Percentiles rank a stretch among this genome's conserved stretches.
Evolutionary conservation across 305 asterid genomes (phyloP).

Genomic region (Rubia tinctorum): DNA sequence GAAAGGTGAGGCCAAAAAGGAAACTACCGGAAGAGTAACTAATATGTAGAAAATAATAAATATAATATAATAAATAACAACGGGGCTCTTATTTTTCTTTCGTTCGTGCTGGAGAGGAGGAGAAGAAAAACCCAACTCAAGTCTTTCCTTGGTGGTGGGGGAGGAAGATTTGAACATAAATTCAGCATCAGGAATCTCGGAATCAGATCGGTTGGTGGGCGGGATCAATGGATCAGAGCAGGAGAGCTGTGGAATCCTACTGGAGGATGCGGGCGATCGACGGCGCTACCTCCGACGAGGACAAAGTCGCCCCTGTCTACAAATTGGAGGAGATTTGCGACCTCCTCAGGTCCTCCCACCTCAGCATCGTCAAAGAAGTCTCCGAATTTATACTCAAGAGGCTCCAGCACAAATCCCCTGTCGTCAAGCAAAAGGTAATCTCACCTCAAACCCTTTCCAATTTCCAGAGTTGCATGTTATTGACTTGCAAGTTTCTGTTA

Average conservation of each 20-base stretch:
- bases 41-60: too few species aligned
- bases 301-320: conserved; percentile 95
- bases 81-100: too few species aligned
- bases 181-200: background rate
- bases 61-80: too few species aligned
- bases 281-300: conserved; percentile 91
- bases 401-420: conserved; percentile 88
- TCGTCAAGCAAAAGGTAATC: conserved; percentile 79
- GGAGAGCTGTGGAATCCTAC: conserved; percentile 98
- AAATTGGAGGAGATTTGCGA: conserved; percentile 94
- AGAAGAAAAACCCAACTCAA: background rate
- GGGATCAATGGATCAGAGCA: conserved; percentile 79
- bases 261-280: conserved; percentile 92
- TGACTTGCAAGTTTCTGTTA: background rate
- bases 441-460: background rate
- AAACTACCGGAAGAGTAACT: background rate
- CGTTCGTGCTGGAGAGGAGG: background rate
- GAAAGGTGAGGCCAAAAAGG: background rate
- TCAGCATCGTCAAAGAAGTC: conserved; percentile 78
- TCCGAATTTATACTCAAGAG: conserved; percentile 91
- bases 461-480: too few species aligned
- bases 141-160: background rate
- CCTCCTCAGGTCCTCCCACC: conserved; percentile 76
- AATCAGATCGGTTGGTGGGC: background rate
- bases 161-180: background rate